Evolutionary conservation across 495 filamentous ascomycete species (phyloP).

Genomic region (Paragyromitra xinjiangensis): DNA sequence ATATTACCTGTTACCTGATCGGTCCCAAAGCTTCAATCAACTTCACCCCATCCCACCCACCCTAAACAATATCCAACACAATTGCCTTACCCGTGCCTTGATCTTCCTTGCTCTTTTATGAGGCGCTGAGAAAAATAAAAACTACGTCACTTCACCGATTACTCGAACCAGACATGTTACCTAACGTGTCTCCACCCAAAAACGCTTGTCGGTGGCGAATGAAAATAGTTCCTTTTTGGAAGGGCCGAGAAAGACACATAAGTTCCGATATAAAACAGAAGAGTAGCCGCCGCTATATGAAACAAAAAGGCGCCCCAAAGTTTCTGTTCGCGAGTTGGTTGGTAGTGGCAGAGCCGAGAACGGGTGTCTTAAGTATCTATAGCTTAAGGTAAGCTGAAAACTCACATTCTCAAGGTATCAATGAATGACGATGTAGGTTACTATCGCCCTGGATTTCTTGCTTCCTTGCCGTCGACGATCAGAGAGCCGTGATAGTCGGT

Average conservation of each 20-base stretch:
- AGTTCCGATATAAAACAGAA: slow-evolving; percentile 25
- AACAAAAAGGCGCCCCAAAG: slow-evolving; percentile 27
- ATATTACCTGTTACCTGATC: slow-evolving; percentile 43
- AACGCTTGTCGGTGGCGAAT: slow-evolving; percentile 1
- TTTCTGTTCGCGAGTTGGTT: not conserved
- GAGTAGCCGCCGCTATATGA: slow-evolving; percentile 20
- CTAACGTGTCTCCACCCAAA: slow-evolving; percentile 29
- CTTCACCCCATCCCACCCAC: slow-evolving; percentile 41
- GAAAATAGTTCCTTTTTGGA: slow-evolving; percentile 8
- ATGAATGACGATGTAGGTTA: slow-evolving; percentile 13
- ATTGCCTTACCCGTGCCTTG: not conserved
- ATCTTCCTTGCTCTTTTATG: not conserved
- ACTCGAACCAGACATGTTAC: slow-evolving; percentile 3
- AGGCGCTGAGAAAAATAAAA: not conserved
- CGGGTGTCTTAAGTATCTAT: not conserved
- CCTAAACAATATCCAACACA: slow-evolving; percentile 9
- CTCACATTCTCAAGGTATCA: not conserved
- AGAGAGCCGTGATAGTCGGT: not conserved
- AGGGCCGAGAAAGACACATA: not conserved
- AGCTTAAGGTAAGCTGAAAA: slow-evolving; percentile 23
- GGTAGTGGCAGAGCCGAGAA: not conserved
- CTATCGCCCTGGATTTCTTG: not conserved
- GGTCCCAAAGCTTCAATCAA: slow-evolving; percentile 50
- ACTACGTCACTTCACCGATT: slow-evolving; percentile 12
- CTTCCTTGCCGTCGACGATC: not conserved